Conservation (phyloP, 352 stramenopile genomes). For the Pythium grandisporangium region DNA sequence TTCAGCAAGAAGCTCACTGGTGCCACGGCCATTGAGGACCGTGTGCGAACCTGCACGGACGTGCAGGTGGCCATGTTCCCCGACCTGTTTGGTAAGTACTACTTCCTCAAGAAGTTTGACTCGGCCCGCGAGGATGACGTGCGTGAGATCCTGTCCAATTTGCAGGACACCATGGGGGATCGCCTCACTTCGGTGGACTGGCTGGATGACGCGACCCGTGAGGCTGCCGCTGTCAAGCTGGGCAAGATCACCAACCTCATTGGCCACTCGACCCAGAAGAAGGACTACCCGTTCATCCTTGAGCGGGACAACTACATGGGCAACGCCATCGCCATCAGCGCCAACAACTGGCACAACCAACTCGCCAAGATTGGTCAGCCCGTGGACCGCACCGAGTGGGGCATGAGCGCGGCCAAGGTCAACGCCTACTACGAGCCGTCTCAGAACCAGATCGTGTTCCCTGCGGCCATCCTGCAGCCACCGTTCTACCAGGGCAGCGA, state of each 20-base stretch:
- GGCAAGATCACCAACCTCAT: conserved; percentile 20
- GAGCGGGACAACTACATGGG: conserved; percentile 29
- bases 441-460: conserved; percentile 90
- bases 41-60: conserved; percentile 51
- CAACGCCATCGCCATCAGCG: conserved; percentile 34
- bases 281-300: conserved; percentile 17
- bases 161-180: conserved; percentile 68
- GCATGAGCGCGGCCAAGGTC: conserved; percentile 84
- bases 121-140: conserved; percentile 52
- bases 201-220: conserved; percentile 78
- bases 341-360: conserved; percentile 11
- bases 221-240: conserved; percentile 79
- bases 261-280: conserved; percentile 25
- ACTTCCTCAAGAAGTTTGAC: conserved; percentile 72
- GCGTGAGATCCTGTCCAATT: conserved; percentile 66
- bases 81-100: conserved; percentile 60
- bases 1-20: conserved; percentile 63
- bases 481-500: conserved; percentile 70
- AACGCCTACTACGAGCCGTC: conserved; percentile 79
- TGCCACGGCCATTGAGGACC: conserved; percentile 35
- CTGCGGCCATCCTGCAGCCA: conserved; percentile 85
- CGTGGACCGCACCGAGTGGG: conserved; percentile 61
- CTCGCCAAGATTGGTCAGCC: conserved; percentile 21
- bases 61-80: conserved; percentile 21
- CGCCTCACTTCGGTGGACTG: conserved; percentile 83